Evolutionary conservation across 139 green algal genomes (phyloP), one percentile per base, ranked within the genome.

Genomic region (Cymbomonas tetramitiformis): DNA sequence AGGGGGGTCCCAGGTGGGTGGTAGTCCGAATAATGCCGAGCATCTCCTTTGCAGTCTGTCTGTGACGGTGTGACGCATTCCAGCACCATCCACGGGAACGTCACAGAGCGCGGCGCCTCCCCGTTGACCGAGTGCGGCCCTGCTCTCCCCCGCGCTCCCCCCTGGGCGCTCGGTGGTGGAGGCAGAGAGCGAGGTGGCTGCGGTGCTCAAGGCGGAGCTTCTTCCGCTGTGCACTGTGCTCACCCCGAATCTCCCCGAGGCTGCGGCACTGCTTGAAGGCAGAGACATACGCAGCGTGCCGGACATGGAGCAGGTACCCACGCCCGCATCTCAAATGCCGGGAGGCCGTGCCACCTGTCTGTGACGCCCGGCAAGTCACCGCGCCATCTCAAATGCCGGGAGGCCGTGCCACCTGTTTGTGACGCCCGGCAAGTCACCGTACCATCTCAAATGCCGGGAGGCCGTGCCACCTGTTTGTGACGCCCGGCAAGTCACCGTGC

Each of bases 191-290:
- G 49, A 68, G 5, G 62, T 64, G 38, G 25, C 89, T 15, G 12
- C 43, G 31, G 34, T 24, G 7, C 46, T 49, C 7, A 7, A 7
- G 36, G 33, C 28, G 12, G 18, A 38, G 24, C 36, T 97, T 36
- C 58, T 94, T 9, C 88, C 86, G 0, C 61, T 93, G 44, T 83
- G 73, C 0, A 82, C 77, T 4, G 23, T 96, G 15, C 52, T 94
- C 10, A 97, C 90, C 1, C 90, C 90, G 52, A 98, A 98, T 79
- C 48, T 96, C 0, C 64, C 73, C 0, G 90, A 98, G 69, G 90
- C 90, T 2, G 67, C 73, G 2, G 69, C 71, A 21, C 68, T 98
- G 56, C 74, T 94, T 62, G 71, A 28, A 24, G 32, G 24, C 4
- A 43, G 30, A 4, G 30, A 33, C 32, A 54, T 65, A 8, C 21